Conservation (phyloP, 2,329 filamentous ascomycete genomes). For the Eurotiales sp. region DNA sequence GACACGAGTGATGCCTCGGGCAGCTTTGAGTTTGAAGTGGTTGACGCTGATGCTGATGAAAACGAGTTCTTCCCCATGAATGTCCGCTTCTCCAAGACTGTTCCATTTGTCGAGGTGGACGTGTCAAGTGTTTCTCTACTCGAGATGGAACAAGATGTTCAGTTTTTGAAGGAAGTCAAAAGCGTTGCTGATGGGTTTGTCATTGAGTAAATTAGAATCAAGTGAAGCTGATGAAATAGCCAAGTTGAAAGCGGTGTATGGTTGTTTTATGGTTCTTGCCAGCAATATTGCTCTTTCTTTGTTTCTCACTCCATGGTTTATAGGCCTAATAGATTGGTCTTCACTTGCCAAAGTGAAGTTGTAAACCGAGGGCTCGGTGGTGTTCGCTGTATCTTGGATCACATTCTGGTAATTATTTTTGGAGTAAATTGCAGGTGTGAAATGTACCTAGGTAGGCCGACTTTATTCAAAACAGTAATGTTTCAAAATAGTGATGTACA, state of each 20-base stretch:
- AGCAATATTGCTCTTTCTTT: neutral
- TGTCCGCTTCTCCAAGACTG: conserved; percentile 79
- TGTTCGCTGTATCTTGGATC: neutral
- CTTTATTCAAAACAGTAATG: too few species aligned
- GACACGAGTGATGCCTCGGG: conserved; percentile 78
- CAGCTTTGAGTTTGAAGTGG: conserved; percentile 92
- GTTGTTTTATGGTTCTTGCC: neutral
- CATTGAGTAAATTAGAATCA: conserved; percentile 38
- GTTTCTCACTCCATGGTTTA: conserved; percentile 1
- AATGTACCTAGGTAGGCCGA: too few species aligned
- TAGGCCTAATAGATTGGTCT: neutral
- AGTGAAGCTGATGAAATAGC: conserved; percentile 14
- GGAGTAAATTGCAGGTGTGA: neutral
- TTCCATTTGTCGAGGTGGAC: conserved; percentile 87
- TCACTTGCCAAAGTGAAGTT: conserved; percentile 8
- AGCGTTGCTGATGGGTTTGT: conserved; percentile 42
- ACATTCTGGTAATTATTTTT: neutral
- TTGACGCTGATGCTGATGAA: conserved; percentile 77
- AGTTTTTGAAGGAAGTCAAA: conserved; percentile 45
- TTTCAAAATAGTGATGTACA: too few species aligned
- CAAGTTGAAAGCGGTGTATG: conserved; percentile 9
- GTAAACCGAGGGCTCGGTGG: conserved; percentile 2
- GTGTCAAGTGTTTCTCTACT: conserved; percentile 52
- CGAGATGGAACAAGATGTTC: conserved; percentile 43
- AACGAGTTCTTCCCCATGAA: conserved; percentile 98